Base-by-base conservation (phyloP, 768 basidiomycete genomes). In the Leccinum subgranulosum region DNA sequence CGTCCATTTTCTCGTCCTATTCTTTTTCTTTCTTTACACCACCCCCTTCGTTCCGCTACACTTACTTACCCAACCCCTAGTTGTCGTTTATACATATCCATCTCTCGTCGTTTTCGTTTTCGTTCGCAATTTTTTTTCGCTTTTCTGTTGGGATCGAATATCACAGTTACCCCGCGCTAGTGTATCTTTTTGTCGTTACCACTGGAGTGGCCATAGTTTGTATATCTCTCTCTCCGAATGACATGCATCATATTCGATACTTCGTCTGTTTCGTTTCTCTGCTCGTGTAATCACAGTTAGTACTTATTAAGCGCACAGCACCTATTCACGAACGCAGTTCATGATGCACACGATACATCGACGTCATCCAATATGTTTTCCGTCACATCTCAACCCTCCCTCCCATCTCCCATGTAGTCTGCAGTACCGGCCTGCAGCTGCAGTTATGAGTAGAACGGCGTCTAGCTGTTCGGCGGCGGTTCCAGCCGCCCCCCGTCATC, bases 401-500 rank as follows among this genome's bases (percentile, higher is more conserved):
- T 23, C 25, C 28, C 27, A 28, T 28, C 47, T 10, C 0, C 19
- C 15, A 25, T 48, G 47, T 17, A 23, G 17, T 41, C 41, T 45
- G 19, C 43, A 45, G 46, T 47, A 47, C 46, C 25, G 19, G 43
- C 43, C 43, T 23, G 27, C 48, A 49, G 9, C 46, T 4, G 11
- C 12, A 12, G 36, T 10, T 1, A n/a, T 10, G 4, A 17, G 36
- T 39, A 39, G 17, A 17, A 39, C 17, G 9, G 36, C 36, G 2
- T 39, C 36, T 21, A 51, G 19, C n/a, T 21, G 6, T 14, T 12
- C 14, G 51, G 49, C 31, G 60, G 67, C 25, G 60, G 54, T 21
- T 55, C 46, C 50, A 68, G 39, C 60, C 53, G 57, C 14, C 66
- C 65, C 0, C 65, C 67, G 3, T 51, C 65, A 0, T 64, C 63